phyloP scores from a whole-genome alignment of 257 asterid species.

The Echium plantagineum region DNA sequence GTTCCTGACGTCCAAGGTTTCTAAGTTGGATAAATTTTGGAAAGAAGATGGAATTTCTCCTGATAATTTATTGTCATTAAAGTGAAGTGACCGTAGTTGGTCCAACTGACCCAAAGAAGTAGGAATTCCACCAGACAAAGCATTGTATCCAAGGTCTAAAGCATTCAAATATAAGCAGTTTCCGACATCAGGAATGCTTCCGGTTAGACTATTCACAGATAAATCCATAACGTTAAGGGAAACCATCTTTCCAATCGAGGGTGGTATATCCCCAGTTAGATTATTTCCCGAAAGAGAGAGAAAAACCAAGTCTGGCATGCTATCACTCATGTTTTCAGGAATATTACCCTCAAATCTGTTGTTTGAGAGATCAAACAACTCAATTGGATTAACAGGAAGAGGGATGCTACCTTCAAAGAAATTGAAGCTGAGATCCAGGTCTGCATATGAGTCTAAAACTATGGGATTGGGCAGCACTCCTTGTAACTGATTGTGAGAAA shows the following conservation, averaged over 20 bases:
- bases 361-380: constrained; percentile 39
- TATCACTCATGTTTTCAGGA: constrained; percentile 27
- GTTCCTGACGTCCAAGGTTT: constrained; percentile 39
- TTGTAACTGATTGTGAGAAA: constrained; percentile 34
- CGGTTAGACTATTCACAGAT: constrained; percentile 30
- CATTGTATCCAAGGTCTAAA: constrained; percentile 33
- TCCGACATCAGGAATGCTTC: constrained; percentile 39
- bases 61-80: constrained; percentile 30
- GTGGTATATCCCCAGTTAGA: constrained; percentile 34
- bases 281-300: constrained; percentile 33
- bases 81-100: constrained; percentile 32
- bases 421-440: constrained; percentile 37
- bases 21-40: constrained; percentile 29
- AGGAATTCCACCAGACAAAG: constrained; percentile 32
- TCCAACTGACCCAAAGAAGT: constrained; percentile 27
- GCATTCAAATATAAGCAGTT: constrained; percentile 22
- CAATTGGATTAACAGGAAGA: constrained; percentile 26
- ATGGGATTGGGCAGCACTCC: constrained; percentile 33
- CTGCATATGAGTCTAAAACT: constrained; percentile 27
- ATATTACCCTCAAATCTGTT: constrained; percentile 34
- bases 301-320: constrained; percentile 32
- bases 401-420: constrained; percentile 32
- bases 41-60: constrained; percentile 31
- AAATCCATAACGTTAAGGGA: constrained; percentile 30
- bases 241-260: constrained; percentile 28